Evolutionary conservation across 768 basidiomycete genomes (phyloP).

Genomic region (Psilocybe sp.): DNA sequence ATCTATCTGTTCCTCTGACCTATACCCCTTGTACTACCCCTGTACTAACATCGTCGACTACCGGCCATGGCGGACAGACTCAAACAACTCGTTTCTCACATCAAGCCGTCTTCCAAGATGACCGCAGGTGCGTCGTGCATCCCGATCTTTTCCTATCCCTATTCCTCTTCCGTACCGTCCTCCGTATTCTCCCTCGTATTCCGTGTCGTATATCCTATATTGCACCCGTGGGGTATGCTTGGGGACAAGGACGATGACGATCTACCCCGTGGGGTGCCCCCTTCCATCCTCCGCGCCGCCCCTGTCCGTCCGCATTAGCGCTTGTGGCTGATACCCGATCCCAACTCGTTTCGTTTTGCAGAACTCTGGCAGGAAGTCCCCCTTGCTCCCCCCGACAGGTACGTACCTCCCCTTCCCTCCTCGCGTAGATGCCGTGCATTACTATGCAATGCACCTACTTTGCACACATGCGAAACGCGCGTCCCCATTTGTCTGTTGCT

Average conservation of each 20-base stretch:
- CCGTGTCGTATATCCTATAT: no score
- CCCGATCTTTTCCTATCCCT: no score
- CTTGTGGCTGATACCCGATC: not conserved
- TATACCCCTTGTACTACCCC: not conserved
- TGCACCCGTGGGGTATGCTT: no score
- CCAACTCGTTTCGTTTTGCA: constrained; percentile 25
- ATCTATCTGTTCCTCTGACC: constrained; percentile 1
- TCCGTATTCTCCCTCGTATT: no score
- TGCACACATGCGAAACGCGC: no score
- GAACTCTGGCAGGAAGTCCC: constrained; percentile 77
- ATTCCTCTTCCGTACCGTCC: no score
- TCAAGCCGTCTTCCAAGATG: constrained; percentile 41
- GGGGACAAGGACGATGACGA: no score
- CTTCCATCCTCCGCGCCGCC: no score
- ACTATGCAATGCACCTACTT: no score
- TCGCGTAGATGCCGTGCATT: no score
- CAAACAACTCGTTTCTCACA: constrained; percentile 56
- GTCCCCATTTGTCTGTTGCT: not conserved
- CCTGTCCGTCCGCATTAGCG: constrained; percentile 1
- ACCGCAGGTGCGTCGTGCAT: constrained; percentile 44
- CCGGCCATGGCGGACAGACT: constrained; percentile 54
- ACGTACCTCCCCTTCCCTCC: constrained; percentile 9
- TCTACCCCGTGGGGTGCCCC: no score
- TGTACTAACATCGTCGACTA: constrained; percentile 8
- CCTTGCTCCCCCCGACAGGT: constrained; percentile 87